Conservation (phyloP, 345 rosid species). For the Acer yangbiense region DNA sequence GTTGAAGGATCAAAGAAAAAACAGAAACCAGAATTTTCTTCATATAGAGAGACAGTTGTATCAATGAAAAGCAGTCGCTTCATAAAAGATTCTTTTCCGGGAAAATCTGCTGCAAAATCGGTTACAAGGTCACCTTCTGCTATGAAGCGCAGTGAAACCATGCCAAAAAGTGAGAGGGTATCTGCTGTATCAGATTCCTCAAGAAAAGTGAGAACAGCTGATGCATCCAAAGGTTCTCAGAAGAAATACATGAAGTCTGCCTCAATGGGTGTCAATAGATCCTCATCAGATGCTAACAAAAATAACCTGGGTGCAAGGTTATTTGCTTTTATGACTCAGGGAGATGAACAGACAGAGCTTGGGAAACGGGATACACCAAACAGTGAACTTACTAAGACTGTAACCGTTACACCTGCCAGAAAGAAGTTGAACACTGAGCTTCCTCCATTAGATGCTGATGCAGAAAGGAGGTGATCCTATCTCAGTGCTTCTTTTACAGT, state of each 20-base stretch:
- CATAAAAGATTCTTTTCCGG: conserved; percentile 29
- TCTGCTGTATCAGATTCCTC: conserved; percentile 34
- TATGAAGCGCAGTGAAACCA: conserved; percentile 33
- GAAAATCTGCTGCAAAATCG: conserved; percentile 30
- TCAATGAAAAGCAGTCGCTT: conserved; percentile 35
- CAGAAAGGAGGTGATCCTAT: conserved; percentile 61
- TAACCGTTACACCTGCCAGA: conserved; percentile 15
- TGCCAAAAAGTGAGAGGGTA: conserved; percentile 39
- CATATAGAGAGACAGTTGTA: conserved; percentile 33
- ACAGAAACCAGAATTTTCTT: conserved; percentile 32
- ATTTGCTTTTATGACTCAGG: conserved; percentile 21
- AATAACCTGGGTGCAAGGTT: conserved; percentile 48
- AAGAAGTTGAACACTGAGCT: conserved; percentile 38
- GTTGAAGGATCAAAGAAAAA: conserved; percentile 33
- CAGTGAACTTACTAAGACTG: conserved; percentile 28
- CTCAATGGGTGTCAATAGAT: conserved; percentile 32
- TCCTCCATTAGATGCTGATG: conserved; percentile 56
- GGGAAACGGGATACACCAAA: conserved; percentile 28
- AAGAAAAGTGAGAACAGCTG: conserved; percentile 41
- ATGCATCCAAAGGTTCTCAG: conserved; percentile 32
- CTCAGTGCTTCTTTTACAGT: background rate
- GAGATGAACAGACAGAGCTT: conserved; percentile 31
- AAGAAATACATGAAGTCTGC: conserved; percentile 36
- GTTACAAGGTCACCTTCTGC: conserved; percentile 31
- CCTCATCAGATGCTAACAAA: conserved; percentile 35